phyloP scores from a whole-genome alignment of 768 basidiomycete genomes.

The Pleurotus cornucopiae region DNA sequence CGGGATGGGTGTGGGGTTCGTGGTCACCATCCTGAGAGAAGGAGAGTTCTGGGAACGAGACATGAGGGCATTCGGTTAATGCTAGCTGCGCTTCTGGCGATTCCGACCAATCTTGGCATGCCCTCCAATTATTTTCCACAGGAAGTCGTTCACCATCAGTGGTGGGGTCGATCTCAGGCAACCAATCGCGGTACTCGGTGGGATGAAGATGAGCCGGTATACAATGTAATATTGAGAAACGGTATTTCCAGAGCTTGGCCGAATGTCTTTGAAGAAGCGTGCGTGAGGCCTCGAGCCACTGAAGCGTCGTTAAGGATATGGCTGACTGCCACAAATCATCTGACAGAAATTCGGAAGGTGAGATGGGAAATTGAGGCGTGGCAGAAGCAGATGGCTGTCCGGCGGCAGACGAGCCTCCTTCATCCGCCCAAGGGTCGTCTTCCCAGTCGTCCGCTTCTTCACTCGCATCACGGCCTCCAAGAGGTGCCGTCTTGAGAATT shows the following conservation, averaged over 20 bases:
- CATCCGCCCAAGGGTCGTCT: constrained; percentile 75
- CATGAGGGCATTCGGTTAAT: constrained; percentile 25
- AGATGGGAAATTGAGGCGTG: constrained; percentile 35
- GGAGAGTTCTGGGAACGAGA: constrained; percentile 10
- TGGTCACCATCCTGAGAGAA: not conserved
- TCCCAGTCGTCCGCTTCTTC: constrained; percentile 44
- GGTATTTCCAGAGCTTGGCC: constrained; percentile 59
- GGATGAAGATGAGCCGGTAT: constrained; percentile 76
- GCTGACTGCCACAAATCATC: constrained; percentile 56
- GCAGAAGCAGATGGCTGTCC: constrained; percentile 24
- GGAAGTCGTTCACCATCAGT: constrained; percentile 38
- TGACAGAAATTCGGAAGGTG: constrained; percentile 62
- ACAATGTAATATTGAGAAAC: constrained; percentile 63
- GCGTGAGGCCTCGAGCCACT: constrained; percentile 53
- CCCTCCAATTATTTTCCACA: constrained; percentile 41
- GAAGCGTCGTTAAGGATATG: constrained; percentile 59
- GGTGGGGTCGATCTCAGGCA: constrained; percentile 56
- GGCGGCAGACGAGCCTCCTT: constrained; percentile 13
- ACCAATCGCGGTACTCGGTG: constrained; percentile 50
- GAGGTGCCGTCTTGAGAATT: constrained; percentile 42
- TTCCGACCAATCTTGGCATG: constrained; percentile 59
- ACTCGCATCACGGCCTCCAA: constrained; percentile 8
- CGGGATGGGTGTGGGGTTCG: constrained; percentile 12
- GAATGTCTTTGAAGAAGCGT: constrained; percentile 57
- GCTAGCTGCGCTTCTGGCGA: constrained; percentile 34